These are phyloP conservation scores for Alternaria atra DNA, from an alignment of 2,329 filamentous ascomycete genomes.

Conservation along the genomic window DNA sequence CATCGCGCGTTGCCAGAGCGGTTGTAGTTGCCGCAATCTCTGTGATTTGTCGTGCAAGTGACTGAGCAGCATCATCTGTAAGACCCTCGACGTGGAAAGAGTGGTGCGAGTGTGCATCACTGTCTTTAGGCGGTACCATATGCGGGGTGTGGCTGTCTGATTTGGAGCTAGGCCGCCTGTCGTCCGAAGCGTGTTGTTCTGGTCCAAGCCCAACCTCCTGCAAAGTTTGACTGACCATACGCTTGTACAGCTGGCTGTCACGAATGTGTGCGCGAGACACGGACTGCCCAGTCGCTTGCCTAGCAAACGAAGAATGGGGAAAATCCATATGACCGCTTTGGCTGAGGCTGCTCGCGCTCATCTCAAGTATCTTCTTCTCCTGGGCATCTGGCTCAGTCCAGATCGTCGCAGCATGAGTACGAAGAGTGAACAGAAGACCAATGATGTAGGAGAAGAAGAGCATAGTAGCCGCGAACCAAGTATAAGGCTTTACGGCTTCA, in stretches of 20 bases:
- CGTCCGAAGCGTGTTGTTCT: constrained; percentile 60
- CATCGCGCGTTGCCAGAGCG: constrained; percentile 84
- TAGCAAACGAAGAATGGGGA: constrained; percentile 40
- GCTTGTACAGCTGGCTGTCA: constrained; percentile 89
- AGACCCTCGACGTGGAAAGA: constrained; percentile 69
- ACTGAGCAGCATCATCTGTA: constrained; percentile 81
- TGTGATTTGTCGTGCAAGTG: constrained; percentile 83
- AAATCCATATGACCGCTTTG: constrained; percentile 42
- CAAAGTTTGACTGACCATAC: constrained; percentile 88
- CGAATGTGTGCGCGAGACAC: constrained; percentile 69
- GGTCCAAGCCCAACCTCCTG: constrained; percentile 78
- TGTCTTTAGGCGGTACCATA: constrained; percentile 48
- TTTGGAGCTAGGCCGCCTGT: constrained; percentile 32
- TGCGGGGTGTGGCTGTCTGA: constrained; percentile 45
- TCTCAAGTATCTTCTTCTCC: constrained; percentile 58
- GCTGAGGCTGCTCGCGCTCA: constrained; percentile 47
- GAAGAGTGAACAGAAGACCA: constrained; percentile 91
- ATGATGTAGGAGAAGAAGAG: constrained; percentile 94
- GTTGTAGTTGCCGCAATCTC: constrained; percentile 94
- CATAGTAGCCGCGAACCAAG: constrained; percentile 83
- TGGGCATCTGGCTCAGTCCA: constrained; percentile 77
- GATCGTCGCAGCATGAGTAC: constrained; percentile 95
- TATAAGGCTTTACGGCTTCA: constrained; percentile 91
- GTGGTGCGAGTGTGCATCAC: constrained; percentile 51
- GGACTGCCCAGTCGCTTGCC: constrained; percentile 42